Percentiles rank a stretch among this genome's conserved stretches.
phyloP scores from a whole-genome alignment of 257 asterid species.

The Solanum piurae region DNA sequence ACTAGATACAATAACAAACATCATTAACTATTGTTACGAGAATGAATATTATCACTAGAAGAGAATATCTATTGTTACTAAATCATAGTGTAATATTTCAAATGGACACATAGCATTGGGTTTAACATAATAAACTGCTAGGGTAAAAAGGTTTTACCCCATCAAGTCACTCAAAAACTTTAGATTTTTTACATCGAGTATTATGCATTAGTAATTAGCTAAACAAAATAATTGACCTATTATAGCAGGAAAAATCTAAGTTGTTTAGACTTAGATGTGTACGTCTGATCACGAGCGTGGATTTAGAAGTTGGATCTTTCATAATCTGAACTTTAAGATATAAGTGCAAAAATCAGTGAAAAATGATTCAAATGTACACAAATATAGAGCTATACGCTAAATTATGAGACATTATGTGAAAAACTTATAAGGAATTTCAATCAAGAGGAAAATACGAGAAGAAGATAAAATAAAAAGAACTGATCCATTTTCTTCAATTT shows the following conservation, averaged over 20 bases:
- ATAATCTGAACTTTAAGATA: not conserved
- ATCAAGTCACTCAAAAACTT: not conserved
- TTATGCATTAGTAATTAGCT: not conserved
- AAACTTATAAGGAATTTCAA: not conserved
- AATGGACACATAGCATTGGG: not conserved
- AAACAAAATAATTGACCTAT: not conserved
- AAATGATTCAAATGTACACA: not conserved
- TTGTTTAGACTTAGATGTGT: not conserved
- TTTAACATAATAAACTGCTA: not conserved
- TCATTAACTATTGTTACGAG: too few relatives aligned
- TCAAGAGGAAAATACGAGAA: not conserved
- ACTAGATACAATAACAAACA: too few relatives aligned
- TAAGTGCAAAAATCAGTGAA: not conserved
- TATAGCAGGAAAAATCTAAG: not conserved
- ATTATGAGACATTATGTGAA: not conserved
- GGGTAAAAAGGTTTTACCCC: not conserved
- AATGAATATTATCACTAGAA: too few relatives aligned
- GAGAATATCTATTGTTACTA: not conserved
- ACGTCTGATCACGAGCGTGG: accelerated
- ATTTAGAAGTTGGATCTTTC: not conserved
- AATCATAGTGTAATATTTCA: not conserved
- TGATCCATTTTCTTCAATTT: not conserved
- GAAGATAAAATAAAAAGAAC: too few relatives aligned
- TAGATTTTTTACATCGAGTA: not conserved
- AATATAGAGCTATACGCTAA: not conserved